These are phyloP conservation scores for Calocybe cyanea DNA, from an alignment of 768 basidiomycete genomes.

Conservation along the genomic window DNA sequence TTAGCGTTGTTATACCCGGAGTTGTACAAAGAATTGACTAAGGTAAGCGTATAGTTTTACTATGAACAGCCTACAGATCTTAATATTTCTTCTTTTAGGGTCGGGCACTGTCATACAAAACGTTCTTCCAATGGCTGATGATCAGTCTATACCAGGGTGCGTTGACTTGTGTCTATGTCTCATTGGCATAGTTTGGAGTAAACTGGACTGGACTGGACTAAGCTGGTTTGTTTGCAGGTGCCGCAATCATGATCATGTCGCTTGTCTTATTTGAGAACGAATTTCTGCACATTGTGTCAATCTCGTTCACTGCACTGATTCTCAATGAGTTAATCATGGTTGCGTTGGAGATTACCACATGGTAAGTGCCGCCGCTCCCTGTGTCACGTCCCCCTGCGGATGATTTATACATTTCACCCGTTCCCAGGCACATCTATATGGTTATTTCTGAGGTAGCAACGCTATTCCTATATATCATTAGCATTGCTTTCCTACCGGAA, in stretches of 20 bases:
- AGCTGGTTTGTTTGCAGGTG: slow-evolving; percentile 47
- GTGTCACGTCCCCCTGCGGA: not conserved
- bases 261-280: slow-evolving; percentile 95
- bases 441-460: slow-evolving; percentile 88
- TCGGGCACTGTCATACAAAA: slow-evolving; percentile 92
- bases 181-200: slow-evolving; percentile 1
- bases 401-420: not conserved
- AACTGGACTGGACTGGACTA: slow-evolving; percentile 1
- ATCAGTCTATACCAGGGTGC: slow-evolving; percentile 96
- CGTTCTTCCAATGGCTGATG: slow-evolving; percentile 97
- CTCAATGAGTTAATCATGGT: slow-evolving; percentile 99
- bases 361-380: slow-evolving; percentile 60
- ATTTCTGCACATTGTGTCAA: slow-evolving; percentile 96
- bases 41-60: slow-evolving; percentile 47
- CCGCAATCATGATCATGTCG: slow-evolving; percentile 98
- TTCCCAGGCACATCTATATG: slow-evolving; percentile 89
- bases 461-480: slow-evolving; percentile 80
- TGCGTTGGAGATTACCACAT: slow-evolving; percentile 94
- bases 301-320: slow-evolving; percentile 94
- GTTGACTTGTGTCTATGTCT: slow-evolving; percentile 6
- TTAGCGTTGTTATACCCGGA: slow-evolving; percentile 94
- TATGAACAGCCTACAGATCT: not conserved
- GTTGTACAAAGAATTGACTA: slow-evolving; percentile 95
- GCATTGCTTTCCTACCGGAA: slow-evolving; percentile 91
- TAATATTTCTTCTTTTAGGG: slow-evolving; percentile 48